Conservation (phyloP, 805 yeast species). For the Ogataea paradorogensis region DNA sequence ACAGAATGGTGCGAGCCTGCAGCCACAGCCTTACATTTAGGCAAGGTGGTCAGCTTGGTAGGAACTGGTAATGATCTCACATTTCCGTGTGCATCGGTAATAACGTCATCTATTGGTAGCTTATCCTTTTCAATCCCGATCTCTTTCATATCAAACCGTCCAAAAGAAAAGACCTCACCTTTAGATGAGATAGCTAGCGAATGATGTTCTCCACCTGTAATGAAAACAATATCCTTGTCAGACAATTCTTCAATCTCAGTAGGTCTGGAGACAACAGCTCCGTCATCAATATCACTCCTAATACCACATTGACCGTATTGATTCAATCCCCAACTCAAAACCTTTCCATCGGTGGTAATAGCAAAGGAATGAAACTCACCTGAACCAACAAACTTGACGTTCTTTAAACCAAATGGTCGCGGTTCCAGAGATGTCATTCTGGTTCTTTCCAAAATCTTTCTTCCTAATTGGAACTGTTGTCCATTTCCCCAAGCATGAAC, state of each 20-base stretch:
- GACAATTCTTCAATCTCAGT: constrained; percentile 65
- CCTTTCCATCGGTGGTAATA: constrained; percentile 64
- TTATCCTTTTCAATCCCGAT: constrained; percentile 69
- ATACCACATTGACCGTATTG: constrained; percentile 96
- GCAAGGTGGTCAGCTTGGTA: constrained; percentile 58
- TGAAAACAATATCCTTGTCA: constrained; percentile 52
- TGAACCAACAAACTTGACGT: constrained; percentile 76
- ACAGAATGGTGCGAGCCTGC: constrained; percentile 92
- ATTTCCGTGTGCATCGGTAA: constrained; percentile 73
- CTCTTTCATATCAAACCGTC: constrained; percentile 92
- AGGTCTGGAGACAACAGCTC: constrained; percentile 76
- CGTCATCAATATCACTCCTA: constrained; percentile 75
- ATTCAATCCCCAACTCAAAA: constrained; percentile 91
- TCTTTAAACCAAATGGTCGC: constrained; percentile 76
- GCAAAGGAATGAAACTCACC: constrained; percentile 98
- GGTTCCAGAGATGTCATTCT: constrained; percentile 73
- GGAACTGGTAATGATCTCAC: constrained; percentile 87
- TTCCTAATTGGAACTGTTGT: constrained; percentile 87
- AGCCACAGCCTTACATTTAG: constrained; percentile 58
- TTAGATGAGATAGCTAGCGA: constrained; percentile 67
- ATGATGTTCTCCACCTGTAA: constrained; percentile 96
- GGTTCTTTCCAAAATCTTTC: constrained; percentile 77
- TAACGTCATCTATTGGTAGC: constrained; percentile 66
- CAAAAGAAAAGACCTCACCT: constrained; percentile 82
- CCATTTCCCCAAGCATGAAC: constrained; percentile 98